Evolutionary conservation across 768 basidiomycete genomes (phyloP), one percentile per base, ranked within the genome.

Genomic region (Sarcodon sp.): DNA sequence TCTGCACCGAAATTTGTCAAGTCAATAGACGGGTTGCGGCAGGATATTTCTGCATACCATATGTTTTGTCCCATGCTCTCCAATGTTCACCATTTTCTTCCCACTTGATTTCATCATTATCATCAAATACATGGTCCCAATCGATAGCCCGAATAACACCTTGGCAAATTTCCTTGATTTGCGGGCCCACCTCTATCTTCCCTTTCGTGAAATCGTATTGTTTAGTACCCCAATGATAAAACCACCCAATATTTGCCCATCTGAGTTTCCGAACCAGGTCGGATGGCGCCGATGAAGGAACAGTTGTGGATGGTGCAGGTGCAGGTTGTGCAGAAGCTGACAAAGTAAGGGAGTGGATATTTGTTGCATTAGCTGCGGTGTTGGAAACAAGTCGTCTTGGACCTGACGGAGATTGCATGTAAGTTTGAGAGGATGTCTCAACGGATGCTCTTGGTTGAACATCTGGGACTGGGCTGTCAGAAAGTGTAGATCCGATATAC

Each of bases 241-340:
- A 87, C 80, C 87, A 87, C 8, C 94, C 94, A 44, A 99, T 84
- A 57, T 94, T 98, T 1, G 90, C 85, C 94, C 94, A 99, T 44
- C 94, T 76, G 44, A 99, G 61, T 60, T 87, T 92, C 5, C 69
- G 70, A 12, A 93, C 55, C 11, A 97, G 73, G 27, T 73, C 65
- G 0, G 75, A 75, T 1, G 77, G 66, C 3, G 63, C 60, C 7
- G 67, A 60, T 1, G 82, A 71, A 9, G 64, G 69, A 3, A 76
- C 67, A 2, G 78, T 77, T 1, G 69, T 59, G 3, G 88, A 87
- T 7, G 92, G 87, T 3, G 75, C 65, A 3, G 76, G 71, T 4
- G 76, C 74, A 4, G 69, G 77, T 59, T 84, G 85, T 0, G 80
- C 75, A 1, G 72, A 67, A 7, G 69, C 61, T 9, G 15, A 16